Percentiles rank a stretch among this genome's conserved stretches.
Conservation (phyloP, 2,329 filamentous ascomycete genomes). For the Cryphonectria carpinicola region DNA sequence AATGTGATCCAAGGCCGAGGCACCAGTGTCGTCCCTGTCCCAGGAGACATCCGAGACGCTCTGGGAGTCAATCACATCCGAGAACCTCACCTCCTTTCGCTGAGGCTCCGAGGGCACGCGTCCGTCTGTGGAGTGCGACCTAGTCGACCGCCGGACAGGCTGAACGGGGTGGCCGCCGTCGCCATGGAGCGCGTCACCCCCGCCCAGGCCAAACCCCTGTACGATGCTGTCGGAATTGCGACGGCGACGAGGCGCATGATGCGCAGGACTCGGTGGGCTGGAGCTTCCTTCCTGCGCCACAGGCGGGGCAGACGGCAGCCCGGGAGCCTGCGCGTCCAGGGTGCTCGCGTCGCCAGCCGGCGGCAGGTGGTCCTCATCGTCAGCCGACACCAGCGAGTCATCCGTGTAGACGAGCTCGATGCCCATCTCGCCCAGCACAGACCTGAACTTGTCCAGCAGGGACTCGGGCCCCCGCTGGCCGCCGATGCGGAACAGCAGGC, state of each 20-base stretch:
- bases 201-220: constrained; percentile 16
- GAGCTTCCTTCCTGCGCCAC: constrained; percentile 17
- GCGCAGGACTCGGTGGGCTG: constrained; percentile 26
- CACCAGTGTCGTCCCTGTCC: constrained; percentile 21
- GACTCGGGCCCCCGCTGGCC: constrained; percentile 60
- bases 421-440: constrained; percentile 68
- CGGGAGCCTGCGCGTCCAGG: not conserved
- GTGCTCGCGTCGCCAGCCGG: not conserved
- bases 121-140: constrained; percentile 20
- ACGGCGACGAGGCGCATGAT: constrained; percentile 30
- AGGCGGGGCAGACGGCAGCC: constrained; percentile 3
- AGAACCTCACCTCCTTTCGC: constrained; percentile 27
- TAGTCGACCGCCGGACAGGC: constrained; percentile 17
- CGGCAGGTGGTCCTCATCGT: not conserved
- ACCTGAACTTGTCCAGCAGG: constrained; percentile 71
- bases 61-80: constrained; percentile 27
- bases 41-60: constrained; percentile 26
- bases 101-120: constrained; percentile 12
- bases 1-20: constrained; percentile 14
- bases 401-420: constrained; percentile 69
- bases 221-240: constrained; percentile 34
- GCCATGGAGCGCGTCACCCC: constrained; percentile 3
- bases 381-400: constrained; percentile 19
- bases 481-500: constrained; percentile 79
- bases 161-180: not conserved